Conservation (phyloP, 2,329 filamentous ascomycete species). For the Diaporthe aspalathi region DNA sequence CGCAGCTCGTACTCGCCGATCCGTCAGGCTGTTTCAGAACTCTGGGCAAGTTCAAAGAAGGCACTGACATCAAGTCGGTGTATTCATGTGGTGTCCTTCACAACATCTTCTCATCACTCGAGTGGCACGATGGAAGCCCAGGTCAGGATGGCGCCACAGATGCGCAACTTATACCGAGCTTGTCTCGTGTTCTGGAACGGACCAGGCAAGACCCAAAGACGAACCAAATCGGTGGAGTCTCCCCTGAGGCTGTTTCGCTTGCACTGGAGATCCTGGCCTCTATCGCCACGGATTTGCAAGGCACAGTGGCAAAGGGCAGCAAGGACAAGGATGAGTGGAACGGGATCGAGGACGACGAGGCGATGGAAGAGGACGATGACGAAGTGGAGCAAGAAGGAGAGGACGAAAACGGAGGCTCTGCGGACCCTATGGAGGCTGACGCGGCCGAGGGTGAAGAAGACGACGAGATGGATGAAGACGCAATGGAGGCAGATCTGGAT, state of each 20-base stretch:
- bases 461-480: slow-evolving; percentile 55
- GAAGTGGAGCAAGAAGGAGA: slow-evolving; percentile 39
- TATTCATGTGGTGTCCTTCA: slow-evolving; percentile 72
- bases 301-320: slow-evolving; percentile 59
- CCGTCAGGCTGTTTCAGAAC: slow-evolving; percentile 60
- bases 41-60: slow-evolving; percentile 60
- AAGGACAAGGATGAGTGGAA: slow-evolving; percentile 54
- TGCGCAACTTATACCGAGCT: slow-evolving; percentile 59
- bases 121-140: slow-evolving; percentile 64
- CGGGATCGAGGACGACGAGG: slow-evolving; percentile 54
- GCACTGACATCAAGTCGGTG: slow-evolving; percentile 61
- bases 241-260: slow-evolving; percentile 62
- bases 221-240: slow-evolving; percentile 48
- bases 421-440: slow-evolving; percentile 50
- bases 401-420: slow-evolving; percentile 34
- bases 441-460: slow-evolving; percentile 47
- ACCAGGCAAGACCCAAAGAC: slow-evolving; percentile 44
- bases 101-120: slow-evolving; percentile 67
- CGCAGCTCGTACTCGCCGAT: slow-evolving; percentile 64
- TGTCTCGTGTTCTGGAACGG: slow-evolving; percentile 55
- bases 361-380: slow-evolving; percentile 50
- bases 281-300: slow-evolving; percentile 70
- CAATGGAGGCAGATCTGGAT: slow-evolving; percentile 74
- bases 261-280: slow-evolving; percentile 73
- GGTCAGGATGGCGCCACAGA: slow-evolving; percentile 62